phyloP scores from a whole-genome alignment of 2,329 filamentous ascomycete genomes.

The Huntiella abstrusa region DNA sequence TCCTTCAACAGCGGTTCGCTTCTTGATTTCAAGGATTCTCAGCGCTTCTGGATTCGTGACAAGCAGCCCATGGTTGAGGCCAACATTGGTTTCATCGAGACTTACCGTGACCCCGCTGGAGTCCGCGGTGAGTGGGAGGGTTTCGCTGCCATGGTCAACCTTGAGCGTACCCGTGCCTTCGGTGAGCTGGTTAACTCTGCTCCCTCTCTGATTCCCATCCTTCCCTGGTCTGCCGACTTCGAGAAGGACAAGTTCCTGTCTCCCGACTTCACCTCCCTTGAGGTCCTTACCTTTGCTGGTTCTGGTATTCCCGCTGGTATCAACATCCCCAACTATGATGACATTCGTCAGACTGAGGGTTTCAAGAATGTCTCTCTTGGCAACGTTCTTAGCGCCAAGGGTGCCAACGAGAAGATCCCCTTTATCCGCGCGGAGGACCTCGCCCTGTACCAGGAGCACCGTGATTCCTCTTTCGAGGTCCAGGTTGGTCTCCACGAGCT shows the following conservation, averaged over 20 bases:
- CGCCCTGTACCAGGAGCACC: conserved; percentile 60
- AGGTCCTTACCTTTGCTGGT: conserved; percentile 60
- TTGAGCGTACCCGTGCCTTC: conserved; percentile 73
- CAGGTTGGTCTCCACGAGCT: conserved; percentile 92
- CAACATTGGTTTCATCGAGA: conserved; percentile 73
- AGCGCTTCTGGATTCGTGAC: conserved; percentile 67
- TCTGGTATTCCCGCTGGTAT: conserved; percentile 50
- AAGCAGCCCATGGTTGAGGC: conserved; percentile 64
- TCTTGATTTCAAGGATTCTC: conserved; percentile 60
- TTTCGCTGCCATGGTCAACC: conserved; percentile 41
- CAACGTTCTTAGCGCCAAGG: conserved; percentile 81
- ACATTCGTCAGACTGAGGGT: conserved; percentile 62
- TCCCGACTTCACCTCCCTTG: conserved; percentile 87
- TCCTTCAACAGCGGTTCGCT: conserved; percentile 60
- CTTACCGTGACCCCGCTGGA: conserved; percentile 66
- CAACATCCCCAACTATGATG: conserved; percentile 54
- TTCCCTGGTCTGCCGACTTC: conserved; percentile 77
- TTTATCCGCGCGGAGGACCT: conserved; percentile 71
- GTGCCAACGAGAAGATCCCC: conserved; percentile 77
- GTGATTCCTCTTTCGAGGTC: conserved; percentile 79
- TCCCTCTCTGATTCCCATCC: conserved; percentile 63
- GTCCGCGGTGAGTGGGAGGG: conserved; percentile 73
- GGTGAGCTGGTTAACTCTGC: conserved; percentile 67
- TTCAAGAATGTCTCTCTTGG: conserved; percentile 92
- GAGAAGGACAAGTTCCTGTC: conserved; percentile 94